Percentiles rank a stretch among this genome's conserved stretches.
These are phyloP conservation scores for Microdochium paspali DNA, from an alignment of 2,329 filamentous ascomycete species.

Conservation along the genomic window DNA sequence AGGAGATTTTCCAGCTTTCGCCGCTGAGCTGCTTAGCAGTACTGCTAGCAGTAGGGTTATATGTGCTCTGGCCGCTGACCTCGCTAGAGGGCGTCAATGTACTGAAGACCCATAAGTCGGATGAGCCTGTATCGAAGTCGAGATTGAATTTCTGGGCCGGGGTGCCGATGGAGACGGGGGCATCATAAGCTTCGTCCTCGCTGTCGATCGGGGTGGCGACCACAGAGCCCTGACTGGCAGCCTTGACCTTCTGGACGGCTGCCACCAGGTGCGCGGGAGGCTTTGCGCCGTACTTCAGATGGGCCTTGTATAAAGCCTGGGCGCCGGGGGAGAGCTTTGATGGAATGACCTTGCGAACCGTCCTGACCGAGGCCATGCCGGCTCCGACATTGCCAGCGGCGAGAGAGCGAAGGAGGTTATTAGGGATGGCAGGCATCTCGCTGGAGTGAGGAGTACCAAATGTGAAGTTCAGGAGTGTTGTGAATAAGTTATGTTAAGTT, in stretches of 20 bases:
- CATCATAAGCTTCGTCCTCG: constrained; percentile 11
- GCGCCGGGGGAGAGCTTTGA: too few species aligned
- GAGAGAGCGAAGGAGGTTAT: too few species aligned
- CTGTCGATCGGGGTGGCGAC: not conserved
- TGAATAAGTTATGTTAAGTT: too few species aligned
- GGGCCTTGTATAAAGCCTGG: not conserved
- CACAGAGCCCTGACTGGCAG: not conserved
- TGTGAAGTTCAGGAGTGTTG: too few species aligned
- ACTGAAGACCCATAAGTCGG: constrained; percentile 24
- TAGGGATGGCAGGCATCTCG: too few species aligned
- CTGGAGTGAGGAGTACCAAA: too few species aligned
- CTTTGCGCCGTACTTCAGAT: not conserved
- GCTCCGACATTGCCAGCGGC: too few species aligned
- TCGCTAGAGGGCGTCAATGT: constrained; percentile 12
- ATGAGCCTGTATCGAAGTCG: constrained; percentile 23
- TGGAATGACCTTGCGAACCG: too few species aligned
- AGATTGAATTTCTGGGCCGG: constrained; percentile 20
- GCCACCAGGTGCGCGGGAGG: not conserved
- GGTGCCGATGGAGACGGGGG: constrained; percentile 20
- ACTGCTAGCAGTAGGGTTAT: constrained; percentile 16
- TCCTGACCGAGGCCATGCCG: too few species aligned
- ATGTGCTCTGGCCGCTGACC: constrained; percentile 16
- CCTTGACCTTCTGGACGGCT: not conserved
- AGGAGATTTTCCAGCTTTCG: constrained; percentile 18
- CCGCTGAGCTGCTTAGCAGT: constrained; percentile 14